phyloP scores from a whole-genome alignment of 306 rosid species.

The Cyclanthera cordifolia region DNA sequence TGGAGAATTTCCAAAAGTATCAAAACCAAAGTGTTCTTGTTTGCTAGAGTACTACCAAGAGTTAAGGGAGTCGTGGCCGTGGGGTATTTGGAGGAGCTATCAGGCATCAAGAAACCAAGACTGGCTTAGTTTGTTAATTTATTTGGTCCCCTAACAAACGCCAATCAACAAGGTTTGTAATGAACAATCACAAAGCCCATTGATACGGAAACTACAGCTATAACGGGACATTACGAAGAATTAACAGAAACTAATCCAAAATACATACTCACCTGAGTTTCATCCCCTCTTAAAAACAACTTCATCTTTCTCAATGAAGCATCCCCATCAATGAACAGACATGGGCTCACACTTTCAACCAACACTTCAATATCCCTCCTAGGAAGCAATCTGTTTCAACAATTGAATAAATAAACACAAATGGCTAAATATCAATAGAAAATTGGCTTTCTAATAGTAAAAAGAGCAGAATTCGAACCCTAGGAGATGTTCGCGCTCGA shows the following conservation, averaged over 20 bases:
- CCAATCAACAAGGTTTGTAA: background rate
- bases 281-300: conserved; percentile 30
- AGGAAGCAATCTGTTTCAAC: conserved; percentile 49
- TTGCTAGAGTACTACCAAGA: too few species aligned
- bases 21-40: too few species aligned
- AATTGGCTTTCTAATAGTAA: background rate
- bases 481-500: conserved; percentile 43
- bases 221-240: background rate
- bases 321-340: conserved; percentile 43
- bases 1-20: too few species aligned
- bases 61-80: too few species aligned
- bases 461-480: conserved; percentile 25
- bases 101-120: background rate
- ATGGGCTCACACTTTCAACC: conserved; percentile 45
- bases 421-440: background rate
- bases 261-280: conserved; percentile 36
- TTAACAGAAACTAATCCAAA: background rate
- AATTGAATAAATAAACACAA: background rate
- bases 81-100: background rate
- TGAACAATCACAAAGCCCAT: background rate
- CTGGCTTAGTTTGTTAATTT: background rate
- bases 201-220: background rate
- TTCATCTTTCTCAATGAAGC: conserved; percentile 37
- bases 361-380: conserved; percentile 49
- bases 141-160: too few species aligned